These are phyloP conservation scores for Trichophyton schoenleinii DNA, from an alignment of 2,329 filamentous ascomycete genomes.

Conservation along the genomic window DNA sequence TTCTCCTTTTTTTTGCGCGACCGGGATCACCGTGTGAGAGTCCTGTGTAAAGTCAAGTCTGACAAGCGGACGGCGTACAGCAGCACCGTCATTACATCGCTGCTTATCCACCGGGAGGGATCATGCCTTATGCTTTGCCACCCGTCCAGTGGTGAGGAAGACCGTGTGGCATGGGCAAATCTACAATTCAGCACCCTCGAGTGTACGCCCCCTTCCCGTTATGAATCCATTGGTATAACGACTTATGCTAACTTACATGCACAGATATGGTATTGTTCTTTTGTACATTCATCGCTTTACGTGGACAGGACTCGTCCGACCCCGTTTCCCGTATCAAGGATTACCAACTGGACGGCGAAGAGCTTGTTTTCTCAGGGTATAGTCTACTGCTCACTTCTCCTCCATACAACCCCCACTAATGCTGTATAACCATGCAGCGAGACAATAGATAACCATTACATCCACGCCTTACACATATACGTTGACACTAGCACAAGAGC, in stretches of 20 bases:
- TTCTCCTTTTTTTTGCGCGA: constrained; percentile 42
- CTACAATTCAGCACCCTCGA: constrained; percentile 45
- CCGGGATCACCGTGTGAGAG: constrained; percentile 40
- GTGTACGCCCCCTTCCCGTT: constrained; percentile 25
- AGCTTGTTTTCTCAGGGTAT: constrained; percentile 40
- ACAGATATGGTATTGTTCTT: constrained; percentile 46
- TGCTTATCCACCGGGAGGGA: constrained; percentile 27
- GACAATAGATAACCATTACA: constrained; percentile 40
- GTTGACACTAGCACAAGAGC: constrained; percentile 39
- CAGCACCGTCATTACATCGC: constrained; percentile 40
- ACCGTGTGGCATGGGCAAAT: constrained; percentile 38
- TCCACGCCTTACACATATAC: constrained; percentile 44
- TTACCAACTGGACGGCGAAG: constrained; percentile 38
- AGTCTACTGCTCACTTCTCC: too few species aligned
- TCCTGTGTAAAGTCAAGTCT: constrained; percentile 39
- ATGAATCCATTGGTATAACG: not conserved
- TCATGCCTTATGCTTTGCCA: constrained; percentile 30
- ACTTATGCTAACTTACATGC: not conserved
- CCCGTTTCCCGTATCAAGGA: constrained; percentile 34
- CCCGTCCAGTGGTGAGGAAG: constrained; percentile 22
- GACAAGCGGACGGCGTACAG: constrained; percentile 32
- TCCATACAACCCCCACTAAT: not conserved
- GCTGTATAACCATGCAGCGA: constrained; percentile 24
- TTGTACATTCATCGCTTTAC: constrained; percentile 45
- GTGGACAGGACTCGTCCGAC: constrained; percentile 40